Base-by-base conservation (phyloP, 768 basidiomycete species). In the Coprinopsis sp. region DNA sequence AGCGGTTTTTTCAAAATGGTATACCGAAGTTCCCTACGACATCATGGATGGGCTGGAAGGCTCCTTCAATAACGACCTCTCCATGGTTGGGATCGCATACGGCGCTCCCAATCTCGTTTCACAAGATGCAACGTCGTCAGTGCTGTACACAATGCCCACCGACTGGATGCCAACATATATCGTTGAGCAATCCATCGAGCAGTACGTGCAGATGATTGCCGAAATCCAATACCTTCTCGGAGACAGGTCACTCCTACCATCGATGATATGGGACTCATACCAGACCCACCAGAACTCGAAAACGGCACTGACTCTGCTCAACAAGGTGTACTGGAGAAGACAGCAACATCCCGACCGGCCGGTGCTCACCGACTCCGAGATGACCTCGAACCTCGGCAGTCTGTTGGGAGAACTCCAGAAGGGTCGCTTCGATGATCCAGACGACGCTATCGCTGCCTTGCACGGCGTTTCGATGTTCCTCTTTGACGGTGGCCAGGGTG, bases 401-500 rank as follows among this genome's bases (percentile, higher is more conserved):
- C 49, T 75, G 6, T 46, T 52, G 23, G 38, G 48, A 44, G 37
- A 54, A 61, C 54, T 49, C 38, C 31, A 44, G 51, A 31, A 27
- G 12, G 11, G 30, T 36, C 42, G 39, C 19, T 7, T 37, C 28
- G 45, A 59, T 33, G 74, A 67, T 13, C 75, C 81, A 42, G 85
- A 84, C 28, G 85, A 88, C 53, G 89, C 88, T 18, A 82, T 90
- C 67, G 84, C 87, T 0, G 84, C 84, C 3, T 67, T 91, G 16
- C 84, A 85, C 50, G 69, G 87, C 55, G 77, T 91, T 23, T 89
- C 87, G 14, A 75, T 79, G 33, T 81, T 81, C 66, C 78, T 91
- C 44, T 91, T 91, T 66, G 77, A 78, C 11, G 89, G 89, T 3
- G 87, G 89, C 4, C 65, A 69, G 8, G 87, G 88, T 3, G 63